Evolutionary conservation across 768 basidiomycete genomes (phyloP), one percentile per base, ranked within the genome.

Genomic region (Tricholoma furcatifolium): DNA sequence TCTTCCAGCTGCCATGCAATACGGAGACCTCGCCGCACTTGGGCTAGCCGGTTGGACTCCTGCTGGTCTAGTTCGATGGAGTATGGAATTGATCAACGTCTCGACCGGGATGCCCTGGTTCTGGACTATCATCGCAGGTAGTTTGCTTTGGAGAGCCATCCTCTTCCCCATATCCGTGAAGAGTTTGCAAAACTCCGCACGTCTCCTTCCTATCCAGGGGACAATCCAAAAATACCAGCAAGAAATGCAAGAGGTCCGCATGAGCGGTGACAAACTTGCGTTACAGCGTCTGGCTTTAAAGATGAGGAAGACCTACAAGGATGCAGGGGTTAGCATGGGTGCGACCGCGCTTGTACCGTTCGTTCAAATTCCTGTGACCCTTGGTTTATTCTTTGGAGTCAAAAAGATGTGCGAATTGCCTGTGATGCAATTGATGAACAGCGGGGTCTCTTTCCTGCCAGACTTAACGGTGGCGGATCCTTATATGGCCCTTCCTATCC

Each of bases 371-470:
- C 84, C 91, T 1, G 74, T 93, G 39, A 85, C 88, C 42, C 70
- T 97, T 30, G 84, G 86, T 12, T 70, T 91, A 72, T 98, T 98
- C 78, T 86, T 93, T 59, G 91, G 82, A 15, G 66, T 96, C 50
- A 83, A 83, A 69, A 73, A 72, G 43, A 78, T 98, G 74, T 85
- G 86, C 60, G 73, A 76, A 44, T 66, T 85, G 41, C 91, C 91
- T 0, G 67, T 97, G 17, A 76, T 77, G 48, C 92, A 93, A 71
- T 66, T 98, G 62, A 77, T 80, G 58, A 73, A 84, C 55, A 93
- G 91, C 53, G 93, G 95, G 0, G 66, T 93, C 27, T 74, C 68
- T 41, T 83, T 85, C 70, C 66, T 95, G 35, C 83, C 84, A 0
- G 88, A 98, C 68, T 70, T 98, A 57, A 92, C 93, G 0, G 66